These are phyloP conservation scores for Picea abies DNA, from an alignment of 83 land plant genomes.

Conservation along the genomic window DNA sequence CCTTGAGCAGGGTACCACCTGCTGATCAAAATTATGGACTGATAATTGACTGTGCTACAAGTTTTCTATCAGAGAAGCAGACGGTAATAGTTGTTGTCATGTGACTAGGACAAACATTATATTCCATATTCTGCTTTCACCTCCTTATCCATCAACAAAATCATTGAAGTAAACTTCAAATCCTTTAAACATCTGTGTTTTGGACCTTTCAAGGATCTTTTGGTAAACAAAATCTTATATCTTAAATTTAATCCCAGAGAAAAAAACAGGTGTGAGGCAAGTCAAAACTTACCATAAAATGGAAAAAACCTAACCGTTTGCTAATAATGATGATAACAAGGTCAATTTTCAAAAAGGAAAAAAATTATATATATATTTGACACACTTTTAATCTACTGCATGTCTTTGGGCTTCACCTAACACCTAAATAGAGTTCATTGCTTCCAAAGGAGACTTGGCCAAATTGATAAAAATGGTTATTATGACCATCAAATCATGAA, in stretches of 20 bases:
- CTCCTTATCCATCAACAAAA: not conserved
- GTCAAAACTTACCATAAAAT: not conserved
- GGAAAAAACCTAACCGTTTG: not conserved
- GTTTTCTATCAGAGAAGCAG: too few relatives aligned
- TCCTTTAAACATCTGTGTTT: not conserved
- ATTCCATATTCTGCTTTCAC: not conserved
- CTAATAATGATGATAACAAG: not conserved
- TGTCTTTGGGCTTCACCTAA: not conserved
- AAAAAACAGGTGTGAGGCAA: not conserved
- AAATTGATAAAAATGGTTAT: not conserved
- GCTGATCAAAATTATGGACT: too few relatives aligned
- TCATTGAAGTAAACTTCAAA: not conserved
- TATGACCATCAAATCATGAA: not conserved
- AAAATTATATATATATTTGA: not conserved
- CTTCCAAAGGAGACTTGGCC: not conserved
- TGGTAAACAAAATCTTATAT: not conserved
- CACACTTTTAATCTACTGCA: not conserved
- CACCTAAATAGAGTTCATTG: not conserved
- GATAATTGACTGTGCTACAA: too few relatives aligned
- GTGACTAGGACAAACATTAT: not conserved
- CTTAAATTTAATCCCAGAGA: not conserved
- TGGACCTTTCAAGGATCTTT: not conserved
- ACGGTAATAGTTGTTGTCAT: too few relatives aligned
- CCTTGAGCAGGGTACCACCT: too few relatives aligned
- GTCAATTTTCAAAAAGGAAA: not conserved